These are phyloP conservation scores for Mallotus repandus DNA, from an alignment of 441 rosid species.

Conservation along the genomic window DNA sequence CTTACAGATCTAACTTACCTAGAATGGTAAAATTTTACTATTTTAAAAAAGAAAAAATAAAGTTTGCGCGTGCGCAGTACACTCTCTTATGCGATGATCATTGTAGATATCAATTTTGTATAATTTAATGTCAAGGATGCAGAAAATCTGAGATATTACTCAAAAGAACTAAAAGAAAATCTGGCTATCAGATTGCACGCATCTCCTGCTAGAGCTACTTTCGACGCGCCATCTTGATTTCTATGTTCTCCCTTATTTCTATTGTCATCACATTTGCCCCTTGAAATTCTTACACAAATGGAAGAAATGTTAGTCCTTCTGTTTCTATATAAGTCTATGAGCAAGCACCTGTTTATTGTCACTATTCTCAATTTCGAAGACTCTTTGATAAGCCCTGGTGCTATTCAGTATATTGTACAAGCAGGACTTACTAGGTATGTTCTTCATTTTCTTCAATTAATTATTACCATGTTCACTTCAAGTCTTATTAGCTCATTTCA, in stretches of 20 bases:
- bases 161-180: background rate
- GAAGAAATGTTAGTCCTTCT: background rate
- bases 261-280: background rate
- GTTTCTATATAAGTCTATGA: constrained; percentile 6
- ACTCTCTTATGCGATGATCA: background rate
- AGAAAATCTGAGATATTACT: constrained; percentile 8
- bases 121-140: background rate
- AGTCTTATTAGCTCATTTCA: background rate
- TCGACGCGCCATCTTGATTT: background rate
- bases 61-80: background rate
- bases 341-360: constrained; percentile 1
- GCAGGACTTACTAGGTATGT: background rate
- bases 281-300: background rate
- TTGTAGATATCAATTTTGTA: background rate
- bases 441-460: background rate
- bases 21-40: too few relatives aligned
- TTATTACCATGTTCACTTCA: background rate
- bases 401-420: background rate
- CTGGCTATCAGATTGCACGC: constrained; percentile 6
- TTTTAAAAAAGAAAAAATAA: background rate
- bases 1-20: background rate
- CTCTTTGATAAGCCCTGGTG: background rate
- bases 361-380: background rate
- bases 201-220: background rate
- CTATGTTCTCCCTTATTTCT: background rate